Conservation (phyloP, 345 rosid species). For the Cochlearia excelsa region DNA sequence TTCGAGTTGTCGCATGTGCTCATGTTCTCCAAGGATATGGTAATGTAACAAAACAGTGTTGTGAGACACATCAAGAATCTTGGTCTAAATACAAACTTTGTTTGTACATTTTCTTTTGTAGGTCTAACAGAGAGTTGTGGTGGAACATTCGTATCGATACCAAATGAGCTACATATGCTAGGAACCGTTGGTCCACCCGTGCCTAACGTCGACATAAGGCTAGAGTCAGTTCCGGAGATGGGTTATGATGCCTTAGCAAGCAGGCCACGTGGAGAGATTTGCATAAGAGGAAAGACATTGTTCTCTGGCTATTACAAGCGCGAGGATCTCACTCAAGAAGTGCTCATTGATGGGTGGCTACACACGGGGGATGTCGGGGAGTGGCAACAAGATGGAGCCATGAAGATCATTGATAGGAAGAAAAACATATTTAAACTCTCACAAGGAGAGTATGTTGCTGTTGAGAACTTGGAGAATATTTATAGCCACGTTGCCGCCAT, state of each 20-base stretch:
- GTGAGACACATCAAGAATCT: slow-evolving; percentile 1
- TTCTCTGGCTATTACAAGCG: slow-evolving; percentile 92
- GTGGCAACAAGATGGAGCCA: slow-evolving; percentile 95
- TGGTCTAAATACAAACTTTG: not conserved
- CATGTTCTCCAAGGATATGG: slow-evolving; percentile 99
- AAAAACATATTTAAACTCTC: slow-evolving; percentile 95
- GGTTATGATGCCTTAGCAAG: slow-evolving; percentile 84
- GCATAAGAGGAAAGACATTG: slow-evolving; percentile 67
- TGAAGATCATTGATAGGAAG: slow-evolving; percentile 90
- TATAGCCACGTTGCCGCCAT: slow-evolving; percentile 55
- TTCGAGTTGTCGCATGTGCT: slow-evolving; percentile 92
- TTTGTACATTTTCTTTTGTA: slow-evolving; percentile 19
- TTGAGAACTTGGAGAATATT: slow-evolving; percentile 90
- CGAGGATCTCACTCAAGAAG: slow-evolving; percentile 84
- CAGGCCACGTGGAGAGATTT: slow-evolving; percentile 83
- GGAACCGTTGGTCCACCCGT: slow-evolving; percentile 98
- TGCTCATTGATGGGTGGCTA: slow-evolving; percentile 86
- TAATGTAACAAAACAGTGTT: slow-evolving; percentile 32
- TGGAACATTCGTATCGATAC: slow-evolving; percentile 86
- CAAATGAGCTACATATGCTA: slow-evolving; percentile 71
- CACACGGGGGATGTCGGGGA: slow-evolving; percentile 99
- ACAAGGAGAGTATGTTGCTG: slow-evolving; percentile 98
- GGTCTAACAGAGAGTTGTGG: slow-evolving; percentile 98
- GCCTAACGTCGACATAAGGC: slow-evolving; percentile 84
- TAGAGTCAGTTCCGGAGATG: slow-evolving; percentile 98